Base-by-base conservation (phyloP, 106 monocot species). In the Hemerocallis citrina region DNA sequence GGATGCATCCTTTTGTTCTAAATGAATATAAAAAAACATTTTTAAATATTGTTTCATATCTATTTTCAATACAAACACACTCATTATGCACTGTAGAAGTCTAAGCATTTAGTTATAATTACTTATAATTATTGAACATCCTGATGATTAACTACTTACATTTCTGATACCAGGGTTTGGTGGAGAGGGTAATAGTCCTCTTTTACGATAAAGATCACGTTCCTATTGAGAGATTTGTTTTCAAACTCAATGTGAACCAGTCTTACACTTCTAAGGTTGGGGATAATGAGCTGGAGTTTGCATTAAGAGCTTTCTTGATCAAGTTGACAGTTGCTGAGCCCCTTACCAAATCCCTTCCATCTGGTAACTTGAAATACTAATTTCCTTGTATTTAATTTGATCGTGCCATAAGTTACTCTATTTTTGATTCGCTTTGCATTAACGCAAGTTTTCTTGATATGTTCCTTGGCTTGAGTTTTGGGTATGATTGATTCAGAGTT, bases 181-280 rank as follows among this genome's bases (percentile, higher is more conserved):
- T 82, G 43, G 92, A 98, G 69, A 98, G 91, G 64, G 96, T 98
- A 29, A 69, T 61, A 9, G 88, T 91, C 12, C 77, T 88, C 52
- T 98, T 98, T 69, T 85, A 82, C 40, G 77, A 82, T 50, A 62
- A 79, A 59, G 74, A 81, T 31, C 79, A 73, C 34, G 67, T 88
- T 22, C 81, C 96, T 14, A 28, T 85, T 21, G 96, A 98, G 77
- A 88, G 75, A 54, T 98, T 98, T 68, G 84, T 92, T 23, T 92
- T 96, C 78, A 91, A 77, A 56, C 76, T 91, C 24, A 48, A 68
- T 11, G 55, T 98, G 6, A 78, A 81, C 79, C 96, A 84, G 57
- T 69, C 81, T 27, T 77, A 75, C 55, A 45, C 52, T 3, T 74
- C 81, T 10, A 70, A 72, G 66, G 59, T 92, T n/a, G 71, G 75